Evolutionary conservation across 768 basidiomycete genomes (phyloP).

Genomic region (Neoboletus subvelutipes): DNA sequence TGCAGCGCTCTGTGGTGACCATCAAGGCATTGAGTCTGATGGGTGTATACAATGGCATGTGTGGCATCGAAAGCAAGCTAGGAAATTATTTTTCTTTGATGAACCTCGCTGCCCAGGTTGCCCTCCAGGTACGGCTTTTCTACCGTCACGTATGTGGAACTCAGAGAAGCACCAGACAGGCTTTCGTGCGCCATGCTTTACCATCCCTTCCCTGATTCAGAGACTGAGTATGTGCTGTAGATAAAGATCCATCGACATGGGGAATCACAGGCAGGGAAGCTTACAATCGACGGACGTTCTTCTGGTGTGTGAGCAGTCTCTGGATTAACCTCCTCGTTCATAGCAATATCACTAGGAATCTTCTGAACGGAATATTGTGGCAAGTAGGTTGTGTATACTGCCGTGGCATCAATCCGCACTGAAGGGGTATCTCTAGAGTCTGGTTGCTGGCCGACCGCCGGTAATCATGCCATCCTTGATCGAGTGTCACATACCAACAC

Average conservation of each 20-base stretch:
- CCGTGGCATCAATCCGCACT: not conserved
- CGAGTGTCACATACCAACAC: slow-evolving; percentile 46
- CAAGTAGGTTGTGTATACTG: slow-evolving; percentile 25
- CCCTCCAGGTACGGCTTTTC: slow-evolving; percentile 40
- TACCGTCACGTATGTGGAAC: not conserved
- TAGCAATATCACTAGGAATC: slow-evolving; percentile 26
- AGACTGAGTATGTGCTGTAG: slow-evolving; percentile 26
- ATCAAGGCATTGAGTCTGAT: slow-evolving; percentile 51
- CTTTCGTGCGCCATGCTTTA: slow-evolving; percentile 13
- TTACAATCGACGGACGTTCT: slow-evolving; percentile 53
- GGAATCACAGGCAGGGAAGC: slow-evolving; percentile 48
- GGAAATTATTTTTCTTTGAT: slow-evolving; percentile 48
- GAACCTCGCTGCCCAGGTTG: slow-evolving; percentile 48
- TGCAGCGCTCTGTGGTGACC: slow-evolving; percentile 45
- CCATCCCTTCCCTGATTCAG: not conserved
- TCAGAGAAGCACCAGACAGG: slow-evolving; percentile 10
- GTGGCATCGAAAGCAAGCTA: slow-evolving; percentile 50
- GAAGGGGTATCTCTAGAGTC: slow-evolving; percentile 27
- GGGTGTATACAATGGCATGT: slow-evolving; percentile 55
- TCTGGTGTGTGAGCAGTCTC: slow-evolving; percentile 37
- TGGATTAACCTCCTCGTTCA: not conserved
- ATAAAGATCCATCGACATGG: slow-evolving; percentile 53
- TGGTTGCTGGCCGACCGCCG: slow-evolving; percentile 51
- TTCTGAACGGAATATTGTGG: slow-evolving; percentile 49
- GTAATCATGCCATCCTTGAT: slow-evolving; percentile 42